phyloP scores from a whole-genome alignment of 164 flowering plant species.

The Platanus orientalis region DNA sequence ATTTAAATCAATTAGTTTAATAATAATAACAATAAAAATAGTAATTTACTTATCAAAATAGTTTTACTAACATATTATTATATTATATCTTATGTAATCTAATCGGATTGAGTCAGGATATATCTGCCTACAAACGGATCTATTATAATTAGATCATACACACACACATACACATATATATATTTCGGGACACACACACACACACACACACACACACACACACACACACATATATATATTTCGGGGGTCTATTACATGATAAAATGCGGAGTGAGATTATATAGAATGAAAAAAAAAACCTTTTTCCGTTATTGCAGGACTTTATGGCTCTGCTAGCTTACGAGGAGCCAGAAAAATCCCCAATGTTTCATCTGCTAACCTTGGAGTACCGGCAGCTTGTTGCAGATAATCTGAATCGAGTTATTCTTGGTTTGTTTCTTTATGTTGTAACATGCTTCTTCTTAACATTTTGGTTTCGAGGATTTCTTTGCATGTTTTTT shows the following conservation, averaged over 20 bases:
- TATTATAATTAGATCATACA: too few species aligned
- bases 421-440: slow-evolving; percentile 73
- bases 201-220: too few species aligned
- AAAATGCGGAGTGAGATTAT: background rate
- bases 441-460: slow-evolving; percentile 1
- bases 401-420: slow-evolving; percentile 78
- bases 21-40: too few species aligned
- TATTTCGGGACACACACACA: too few species aligned
- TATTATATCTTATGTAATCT: too few species aligned
- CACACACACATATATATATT: too few species aligned
- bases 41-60: too few species aligned
- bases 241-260: background rate
- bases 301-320: slow-evolving; percentile 47
- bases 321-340: slow-evolving; percentile 88
- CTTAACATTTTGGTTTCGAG: background rate
- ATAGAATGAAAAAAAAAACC: background rate
- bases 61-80: too few species aligned
- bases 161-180: too few species aligned
- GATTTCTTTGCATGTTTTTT: background rate
- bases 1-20: too few species aligned
- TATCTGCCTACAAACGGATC: too few species aligned
- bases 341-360: slow-evolving; percentile 92
- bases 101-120: too few species aligned
- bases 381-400: slow-evolving; percentile 68
- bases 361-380: slow-evolving; percentile 88